Conservation (phyloP, 2,329 filamentous ascomycete genomes). For the Sarocladiaceae sp. region DNA sequence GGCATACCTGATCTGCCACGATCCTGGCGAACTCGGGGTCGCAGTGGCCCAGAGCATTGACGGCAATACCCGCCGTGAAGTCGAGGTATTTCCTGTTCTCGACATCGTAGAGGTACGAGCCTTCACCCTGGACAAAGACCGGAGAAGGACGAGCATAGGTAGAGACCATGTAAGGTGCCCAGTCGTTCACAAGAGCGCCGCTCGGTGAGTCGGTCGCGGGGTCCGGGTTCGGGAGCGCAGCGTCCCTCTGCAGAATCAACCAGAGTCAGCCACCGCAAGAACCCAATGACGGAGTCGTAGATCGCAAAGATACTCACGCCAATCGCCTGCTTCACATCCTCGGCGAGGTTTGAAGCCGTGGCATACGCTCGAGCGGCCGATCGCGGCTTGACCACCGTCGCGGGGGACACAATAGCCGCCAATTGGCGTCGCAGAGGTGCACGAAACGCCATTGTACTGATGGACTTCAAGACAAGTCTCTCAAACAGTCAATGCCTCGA, state of each 20-base stretch:
- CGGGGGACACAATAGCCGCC: conserved; percentile 19
- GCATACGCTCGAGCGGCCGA: conserved; percentile 14
- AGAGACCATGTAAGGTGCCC: conserved; percentile 85
- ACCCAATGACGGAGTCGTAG: no score
- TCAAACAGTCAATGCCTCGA: no score
- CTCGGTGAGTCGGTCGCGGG: conserved; percentile 69
- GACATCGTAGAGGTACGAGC: conserved; percentile 83
- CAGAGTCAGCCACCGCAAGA: background rate
- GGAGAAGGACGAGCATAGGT: conserved; percentile 88
- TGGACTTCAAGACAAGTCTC: no score
- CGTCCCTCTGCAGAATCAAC: conserved; percentile 21
- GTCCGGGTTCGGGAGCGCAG: conserved; percentile 57
- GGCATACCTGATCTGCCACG: conserved; percentile 65
- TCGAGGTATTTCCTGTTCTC: conserved; percentile 88
- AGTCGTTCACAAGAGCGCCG: conserved; percentile 64
- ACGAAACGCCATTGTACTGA: conserved; percentile 35
- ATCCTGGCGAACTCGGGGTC: conserved; percentile 72
- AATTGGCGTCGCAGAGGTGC: conserved; percentile 32
- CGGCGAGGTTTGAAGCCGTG: conserved; percentile 29
- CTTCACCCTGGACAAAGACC: conserved; percentile 82
- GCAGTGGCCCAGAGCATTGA: conserved; percentile 87
- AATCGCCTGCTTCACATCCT: conserved; percentile 26
- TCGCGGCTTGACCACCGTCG: conserved; percentile 20
- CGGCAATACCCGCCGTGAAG: conserved; percentile 92
- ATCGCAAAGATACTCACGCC: conserved; percentile 25